Conservation (phyloP, 164 flowering plant genomes). For the Tetrastigma voinierianum region DNA sequence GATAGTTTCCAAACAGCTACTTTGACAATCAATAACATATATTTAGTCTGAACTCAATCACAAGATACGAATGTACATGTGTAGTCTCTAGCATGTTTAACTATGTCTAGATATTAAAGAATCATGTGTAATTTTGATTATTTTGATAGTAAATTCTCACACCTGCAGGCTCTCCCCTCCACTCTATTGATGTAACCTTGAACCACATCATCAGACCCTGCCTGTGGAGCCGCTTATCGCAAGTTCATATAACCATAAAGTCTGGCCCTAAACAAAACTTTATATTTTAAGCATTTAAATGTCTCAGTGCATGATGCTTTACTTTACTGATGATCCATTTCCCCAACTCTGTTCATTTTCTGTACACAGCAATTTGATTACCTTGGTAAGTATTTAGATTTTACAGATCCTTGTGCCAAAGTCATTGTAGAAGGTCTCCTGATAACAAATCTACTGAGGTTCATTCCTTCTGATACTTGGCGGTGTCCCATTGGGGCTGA, state of each 20-base stretch:
- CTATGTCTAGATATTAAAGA: no score
- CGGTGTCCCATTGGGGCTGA: conserved; percentile 65
- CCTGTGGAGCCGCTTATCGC: conserved; percentile 78
- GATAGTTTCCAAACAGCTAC: no score
- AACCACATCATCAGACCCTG: conserved; percentile 59
- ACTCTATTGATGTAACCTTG: conserved; percentile 54
- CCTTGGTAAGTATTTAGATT: conserved; percentile 2
- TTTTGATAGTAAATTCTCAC: neutral
- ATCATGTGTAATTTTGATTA: no score
- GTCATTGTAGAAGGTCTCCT: conserved; percentile 93
- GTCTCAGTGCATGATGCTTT: neutral
- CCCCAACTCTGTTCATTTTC: neutral
- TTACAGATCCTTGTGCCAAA: conserved; percentile 63
- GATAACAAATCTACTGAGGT: no score
- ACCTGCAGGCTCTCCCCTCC: conserved; percentile 71
- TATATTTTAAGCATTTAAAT: neutral
- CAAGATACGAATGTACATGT: no score
- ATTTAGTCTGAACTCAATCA: no score
- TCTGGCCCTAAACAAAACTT: neutral
- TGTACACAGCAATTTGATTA: neutral
- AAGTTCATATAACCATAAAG: conserved; percentile 25
- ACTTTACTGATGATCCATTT: neutral
- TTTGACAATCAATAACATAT: no score
- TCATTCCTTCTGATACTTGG: conserved; percentile 97
- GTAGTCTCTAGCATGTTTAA: no score